These are phyloP conservation scores for Neoarthrinium moseri DNA, from an alignment of 2,329 filamentous ascomycete species.

Conservation along the genomic window DNA sequence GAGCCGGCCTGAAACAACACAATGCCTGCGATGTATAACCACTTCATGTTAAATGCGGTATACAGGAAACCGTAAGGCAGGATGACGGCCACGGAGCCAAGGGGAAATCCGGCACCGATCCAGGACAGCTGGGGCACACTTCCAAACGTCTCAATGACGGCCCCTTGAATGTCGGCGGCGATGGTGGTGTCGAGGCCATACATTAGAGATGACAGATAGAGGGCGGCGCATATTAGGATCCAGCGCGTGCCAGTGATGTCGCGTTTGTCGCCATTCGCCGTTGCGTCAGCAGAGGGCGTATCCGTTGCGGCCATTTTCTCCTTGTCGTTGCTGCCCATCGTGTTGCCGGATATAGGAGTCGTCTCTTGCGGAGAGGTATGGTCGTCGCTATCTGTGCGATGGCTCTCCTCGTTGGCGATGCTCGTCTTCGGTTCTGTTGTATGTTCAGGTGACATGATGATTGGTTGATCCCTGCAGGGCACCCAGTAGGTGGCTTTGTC, in stretches of 20 bases:
- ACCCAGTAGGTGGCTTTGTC: too few relatives aligned
- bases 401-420: too few relatives aligned
- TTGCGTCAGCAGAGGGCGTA: too few relatives aligned
- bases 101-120: slow-evolving; percentile 33
- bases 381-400: too few relatives aligned
- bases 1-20: slow-evolving; percentile 17
- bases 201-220: slow-evolving; percentile 19
- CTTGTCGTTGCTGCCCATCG: too few relatives aligned
- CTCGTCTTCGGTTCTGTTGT: too few relatives aligned
- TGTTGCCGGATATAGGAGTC: too few relatives aligned
- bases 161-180: slow-evolving; percentile 40
- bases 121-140: slow-evolving; percentile 35
- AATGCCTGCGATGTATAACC: slow-evolving; percentile 20
- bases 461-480: too few relatives aligned
- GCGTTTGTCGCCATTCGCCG: background rate
- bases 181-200: slow-evolving; percentile 43
- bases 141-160: slow-evolving; percentile 32
- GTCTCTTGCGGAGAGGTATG: too few relatives aligned
- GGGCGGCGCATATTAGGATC: background rate
- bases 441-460: too few relatives aligned
- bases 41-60: slow-evolving; percentile 39
- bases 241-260: background rate
- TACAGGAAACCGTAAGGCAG: slow-evolving; percentile 33
- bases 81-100: slow-evolving; percentile 35
- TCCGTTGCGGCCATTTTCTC: too few relatives aligned